Base-by-base conservation (phyloP, 495 filamentous ascomycete genomes). In the Cudoniella acicularis region DNA sequence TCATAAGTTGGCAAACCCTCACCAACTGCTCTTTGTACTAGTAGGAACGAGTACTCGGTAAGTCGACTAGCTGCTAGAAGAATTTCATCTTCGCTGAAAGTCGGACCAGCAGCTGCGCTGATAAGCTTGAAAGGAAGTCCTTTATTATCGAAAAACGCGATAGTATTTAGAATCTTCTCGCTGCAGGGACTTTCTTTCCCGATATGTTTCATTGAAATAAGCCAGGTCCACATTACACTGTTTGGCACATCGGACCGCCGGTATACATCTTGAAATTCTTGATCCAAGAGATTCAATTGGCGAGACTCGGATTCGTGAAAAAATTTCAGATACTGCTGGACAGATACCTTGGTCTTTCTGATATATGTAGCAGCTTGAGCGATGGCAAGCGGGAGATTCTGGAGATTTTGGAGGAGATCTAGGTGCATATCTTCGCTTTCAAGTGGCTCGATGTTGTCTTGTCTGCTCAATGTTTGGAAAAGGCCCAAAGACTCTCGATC, bases 321-420 rank as follows among this genome's bases (percentile, higher is more conserved):
- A 23, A 26, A 40, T 30, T 48, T 10, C 16, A 59, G 16, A 46
- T 63, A 63, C 20, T 54, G 25, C 42, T 27, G 21, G 18, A 55
- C 16, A 40, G 61, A 26, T 21, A 45, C 49, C 24, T 27, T 49
- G 21, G 73, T 79, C 57, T 73, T 66, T 49, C 69, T 69, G 11
- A 83, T 78, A 57, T 75, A 82, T 1, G 77, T 67, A 11, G 77
- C 69, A 0, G 79, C 79, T 61, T 81, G 79, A 11, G 62, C 69
- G 20, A 81, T 68, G 2, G 79, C 78, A 21, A 83, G 67, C 6
- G 78, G 79, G 1, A 80, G 68, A 36, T 62, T 67, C n/a, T 69
- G 67, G 16, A 82, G 68, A 36, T 62, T 67, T 13, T 69, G 67
- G 16, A 82, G 68, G 23, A 82, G 70, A 9, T 64, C 41, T 16